A percentile compares a stretch with the other conserved stretches of the same genome.
These are phyloP conservation scores for Camellia japonica DNA, from an alignment of 148 eudicot species.

Conservation along the genomic window DNA sequence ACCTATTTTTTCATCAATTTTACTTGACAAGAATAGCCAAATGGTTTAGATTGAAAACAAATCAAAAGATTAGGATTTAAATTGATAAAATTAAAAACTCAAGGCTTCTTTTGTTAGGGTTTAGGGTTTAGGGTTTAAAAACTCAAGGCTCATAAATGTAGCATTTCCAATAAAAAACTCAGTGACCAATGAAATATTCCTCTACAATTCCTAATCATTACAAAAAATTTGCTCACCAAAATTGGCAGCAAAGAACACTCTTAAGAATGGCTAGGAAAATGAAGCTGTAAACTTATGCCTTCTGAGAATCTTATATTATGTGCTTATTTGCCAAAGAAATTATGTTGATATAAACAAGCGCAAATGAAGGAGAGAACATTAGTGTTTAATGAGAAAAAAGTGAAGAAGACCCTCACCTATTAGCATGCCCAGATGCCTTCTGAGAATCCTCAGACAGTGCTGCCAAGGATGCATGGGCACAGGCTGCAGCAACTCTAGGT, in stretches of 20 bases:
- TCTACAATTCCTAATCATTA: not conserved
- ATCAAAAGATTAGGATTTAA: too few species aligned
- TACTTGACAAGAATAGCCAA: too few species aligned
- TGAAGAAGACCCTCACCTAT: constrained; percentile 37
- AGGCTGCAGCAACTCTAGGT: constrained; percentile 96
- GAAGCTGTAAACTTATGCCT: not conserved
- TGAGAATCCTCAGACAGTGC: constrained; percentile 52
- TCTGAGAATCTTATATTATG: not conserved
- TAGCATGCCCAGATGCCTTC: constrained; percentile 30
- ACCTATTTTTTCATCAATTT: too few species aligned
- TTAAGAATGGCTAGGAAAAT: not conserved
- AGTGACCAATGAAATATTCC: not conserved
- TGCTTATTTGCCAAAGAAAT: not conserved
- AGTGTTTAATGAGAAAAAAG: not conserved
- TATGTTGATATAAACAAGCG: not conserved
- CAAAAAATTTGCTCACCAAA: constrained; percentile 2
- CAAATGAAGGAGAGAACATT: not conserved
- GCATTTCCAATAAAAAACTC: constrained; percentile 7
- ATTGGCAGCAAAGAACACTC: constrained; percentile 6
- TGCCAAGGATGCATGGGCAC: constrained; percentile 93
- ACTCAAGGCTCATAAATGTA: not conserved
- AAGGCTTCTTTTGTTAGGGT: too few species aligned
- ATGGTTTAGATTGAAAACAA: too few species aligned
- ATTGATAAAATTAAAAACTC: too few species aligned
- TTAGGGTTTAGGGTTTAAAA: too few species aligned